Conservation (phyloP, 345 rosid species). For the Rhodomyrtus tomentosa region DNA sequence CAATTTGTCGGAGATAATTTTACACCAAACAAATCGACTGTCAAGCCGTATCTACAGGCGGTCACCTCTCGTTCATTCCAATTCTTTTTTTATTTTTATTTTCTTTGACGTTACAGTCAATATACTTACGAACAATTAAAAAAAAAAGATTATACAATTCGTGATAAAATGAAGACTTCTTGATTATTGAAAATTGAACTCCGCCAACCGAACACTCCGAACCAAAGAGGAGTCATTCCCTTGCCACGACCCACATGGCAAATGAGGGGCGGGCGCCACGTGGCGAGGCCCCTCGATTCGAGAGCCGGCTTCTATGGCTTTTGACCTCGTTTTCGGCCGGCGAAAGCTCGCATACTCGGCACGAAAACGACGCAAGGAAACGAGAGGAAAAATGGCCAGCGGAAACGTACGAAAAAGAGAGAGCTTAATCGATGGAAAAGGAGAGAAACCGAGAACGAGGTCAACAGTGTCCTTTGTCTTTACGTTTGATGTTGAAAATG, state of each 20-base stretch:
- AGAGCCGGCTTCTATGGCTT: slow-evolving; percentile 8
- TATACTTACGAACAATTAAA: too few relatives aligned
- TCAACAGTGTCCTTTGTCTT: background rate
- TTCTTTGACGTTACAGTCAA: too few relatives aligned
- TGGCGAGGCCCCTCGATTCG: background rate
- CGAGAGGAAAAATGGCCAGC: background rate
- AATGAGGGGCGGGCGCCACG: background rate
- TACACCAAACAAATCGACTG: too few relatives aligned
- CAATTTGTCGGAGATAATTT: too few relatives aligned
- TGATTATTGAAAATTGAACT: background rate
- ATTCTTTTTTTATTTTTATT: too few relatives aligned
- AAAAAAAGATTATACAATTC: too few relatives aligned
- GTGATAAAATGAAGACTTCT: too few relatives aligned
- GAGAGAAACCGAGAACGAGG: background rate
- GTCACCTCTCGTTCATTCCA: too few relatives aligned
- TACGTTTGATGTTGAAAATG: background rate
- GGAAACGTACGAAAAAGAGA: background rate
- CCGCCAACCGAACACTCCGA: background rate
- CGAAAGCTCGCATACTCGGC: background rate
- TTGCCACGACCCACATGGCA: background rate
- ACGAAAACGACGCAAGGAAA: background rate
- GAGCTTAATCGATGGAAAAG: background rate
- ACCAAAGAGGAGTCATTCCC: background rate
- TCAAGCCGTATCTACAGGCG: too few relatives aligned
- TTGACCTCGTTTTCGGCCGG: slow-evolving; percentile 16